Base-by-base conservation (phyloP, 106 monocot species). In the Posidonia australis region DNA sequence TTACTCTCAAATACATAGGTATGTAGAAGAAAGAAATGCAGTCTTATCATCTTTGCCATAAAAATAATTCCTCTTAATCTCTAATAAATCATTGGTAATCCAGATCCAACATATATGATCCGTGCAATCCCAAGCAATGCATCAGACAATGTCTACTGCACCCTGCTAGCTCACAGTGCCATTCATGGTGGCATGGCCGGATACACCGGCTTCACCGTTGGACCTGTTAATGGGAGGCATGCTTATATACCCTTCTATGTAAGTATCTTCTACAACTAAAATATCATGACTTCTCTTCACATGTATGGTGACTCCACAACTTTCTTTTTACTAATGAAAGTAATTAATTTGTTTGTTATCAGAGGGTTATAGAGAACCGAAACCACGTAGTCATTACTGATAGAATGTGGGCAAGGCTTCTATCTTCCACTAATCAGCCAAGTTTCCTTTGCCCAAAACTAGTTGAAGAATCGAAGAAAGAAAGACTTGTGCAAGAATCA, bases 381-480 rank as follows among this genome's bases (percentile, higher is more conserved):
- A 52, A 55, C 41, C 55, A 63, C 28, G 72, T 72, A 23, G 55
- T 72, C n/a, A n/a, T n/a, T n/a, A n/a, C n/a, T n/a, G n/a, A n/a
- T n/a, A n/a, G n/a, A n/a, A n/a, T n/a, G n/a, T 72, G 72, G 72
- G 72, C 72, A 26, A 63, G 64, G 63, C 72, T 72, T 41, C 63
- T 72, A 19, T 72, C 72, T 23, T 72, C 72, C 10, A 72, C 72
- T 1, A 61, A 72, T 30, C 72, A 72, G 19, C 72, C 72, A 63
- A 72, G 72, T 54, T 72, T 72, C 36, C 72, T 72, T 14, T 43
- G 29, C 54, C 52, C 41, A 20, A 44, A 72, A 26, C 19, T 25
- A 28, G 64, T 55, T 3, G 63, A 58, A 19, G 42, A n/a, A n/a
- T n/a, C n/a, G n/a, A n/a, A n/a, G n/a, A n/a, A n/a, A n/a, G n/a